Percentiles rank a stretch among this genome's conserved stretches.
Evolutionary conservation across 1,139 yeast species (phyloP).

Genomic region (Wickerhamiella infanticola): DNA sequence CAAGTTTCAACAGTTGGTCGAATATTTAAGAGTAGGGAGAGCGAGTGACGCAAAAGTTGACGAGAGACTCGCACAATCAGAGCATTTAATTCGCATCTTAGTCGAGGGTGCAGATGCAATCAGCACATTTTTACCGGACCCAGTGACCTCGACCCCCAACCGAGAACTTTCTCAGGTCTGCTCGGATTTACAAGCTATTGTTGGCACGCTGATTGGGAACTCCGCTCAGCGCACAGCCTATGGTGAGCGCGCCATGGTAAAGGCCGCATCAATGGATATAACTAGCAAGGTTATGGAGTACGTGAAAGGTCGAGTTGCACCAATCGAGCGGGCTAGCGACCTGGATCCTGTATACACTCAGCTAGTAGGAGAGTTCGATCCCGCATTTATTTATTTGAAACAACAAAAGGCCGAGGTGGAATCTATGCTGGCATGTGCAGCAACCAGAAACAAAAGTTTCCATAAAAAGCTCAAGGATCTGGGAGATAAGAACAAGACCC

Average conservation of each 20-base stretch:
- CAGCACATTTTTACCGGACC: constrained; percentile 35
- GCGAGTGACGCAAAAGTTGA: constrained; percentile 43
- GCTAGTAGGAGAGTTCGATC: constrained; percentile 25
- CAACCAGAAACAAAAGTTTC: constrained; percentile 29
- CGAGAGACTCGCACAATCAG: constrained; percentile 31
- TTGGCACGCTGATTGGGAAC: constrained; percentile 21
- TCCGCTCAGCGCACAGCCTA: constrained; percentile 17
- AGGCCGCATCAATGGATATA: constrained; percentile 21
- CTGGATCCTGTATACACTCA: constrained; percentile 21
- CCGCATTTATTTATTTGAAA: constrained; percentile 29
- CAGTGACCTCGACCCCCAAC: constrained; percentile 30
- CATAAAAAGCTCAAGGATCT: constrained; percentile 24
- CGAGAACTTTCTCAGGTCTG: constrained; percentile 28
- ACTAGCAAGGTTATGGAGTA: constrained; percentile 17
- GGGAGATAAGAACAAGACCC: constrained; percentile 22
- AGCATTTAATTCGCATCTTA: constrained; percentile 31
- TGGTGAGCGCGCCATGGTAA: constrained; percentile 17
- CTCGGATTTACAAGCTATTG: constrained; percentile 29
- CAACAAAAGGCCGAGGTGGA: constrained; percentile 30
- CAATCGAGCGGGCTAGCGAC: constrained; percentile 19
- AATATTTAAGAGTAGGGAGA: constrained; percentile 41
- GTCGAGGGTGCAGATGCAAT: constrained; percentile 31
- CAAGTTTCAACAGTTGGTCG: constrained; percentile 28
- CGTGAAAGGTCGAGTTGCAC: constrained; percentile 8
- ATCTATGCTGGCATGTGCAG: constrained; percentile 27